Percentiles rank a stretch among this genome's conserved stretches.
phyloP scores from a whole-genome alignment of 139 green algal species.

The Nannochloris sp. region DNA sequence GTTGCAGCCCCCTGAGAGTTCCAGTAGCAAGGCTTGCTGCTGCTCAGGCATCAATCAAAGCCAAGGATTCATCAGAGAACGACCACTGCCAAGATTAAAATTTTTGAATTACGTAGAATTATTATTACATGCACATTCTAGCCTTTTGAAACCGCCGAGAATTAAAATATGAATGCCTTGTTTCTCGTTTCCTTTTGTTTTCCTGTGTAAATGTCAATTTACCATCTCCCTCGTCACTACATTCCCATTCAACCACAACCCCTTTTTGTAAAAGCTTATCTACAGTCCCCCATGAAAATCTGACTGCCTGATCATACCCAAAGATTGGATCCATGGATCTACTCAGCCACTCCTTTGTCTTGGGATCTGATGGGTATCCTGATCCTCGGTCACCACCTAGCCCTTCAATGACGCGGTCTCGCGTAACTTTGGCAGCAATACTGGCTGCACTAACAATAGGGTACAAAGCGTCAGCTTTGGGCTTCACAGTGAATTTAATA shows the following conservation, averaged over 20 bases:
- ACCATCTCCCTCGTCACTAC: conserved; percentile 19
- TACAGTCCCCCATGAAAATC: conserved; percentile 44
- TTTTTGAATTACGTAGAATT: background rate
- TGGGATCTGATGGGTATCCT: conserved; percentile 67
- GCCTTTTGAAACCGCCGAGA: conserved; percentile 45
- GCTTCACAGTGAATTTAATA: conserved; percentile 54
- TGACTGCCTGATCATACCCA: conserved; percentile 55
- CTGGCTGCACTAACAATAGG: conserved; percentile 83
- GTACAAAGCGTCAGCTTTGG: conserved; percentile 83
- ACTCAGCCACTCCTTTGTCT: conserved; percentile 73
- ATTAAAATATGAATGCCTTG: conserved; percentile 49
- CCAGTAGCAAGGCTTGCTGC: conserved; percentile 81
- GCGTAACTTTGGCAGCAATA: conserved; percentile 84
- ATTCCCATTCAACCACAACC: conserved; percentile 36
- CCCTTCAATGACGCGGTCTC: conserved; percentile 17
- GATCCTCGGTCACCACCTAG: conserved; percentile 25
- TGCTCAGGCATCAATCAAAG: conserved; percentile 64
- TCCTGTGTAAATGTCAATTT: no score
- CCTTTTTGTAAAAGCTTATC: conserved; percentile 33
- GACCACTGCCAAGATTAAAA: conserved; percentile 14
- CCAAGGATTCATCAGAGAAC: background rate
- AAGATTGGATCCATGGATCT: conserved; percentile 62
- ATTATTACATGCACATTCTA: background rate
- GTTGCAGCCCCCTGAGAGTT: conserved; percentile 80
- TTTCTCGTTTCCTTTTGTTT: background rate